Evolutionary conservation across 306 rosid genomes (phyloP), one percentile per base, ranked within the genome.

Genomic region (Hylodesmum podocarpum): DNA sequence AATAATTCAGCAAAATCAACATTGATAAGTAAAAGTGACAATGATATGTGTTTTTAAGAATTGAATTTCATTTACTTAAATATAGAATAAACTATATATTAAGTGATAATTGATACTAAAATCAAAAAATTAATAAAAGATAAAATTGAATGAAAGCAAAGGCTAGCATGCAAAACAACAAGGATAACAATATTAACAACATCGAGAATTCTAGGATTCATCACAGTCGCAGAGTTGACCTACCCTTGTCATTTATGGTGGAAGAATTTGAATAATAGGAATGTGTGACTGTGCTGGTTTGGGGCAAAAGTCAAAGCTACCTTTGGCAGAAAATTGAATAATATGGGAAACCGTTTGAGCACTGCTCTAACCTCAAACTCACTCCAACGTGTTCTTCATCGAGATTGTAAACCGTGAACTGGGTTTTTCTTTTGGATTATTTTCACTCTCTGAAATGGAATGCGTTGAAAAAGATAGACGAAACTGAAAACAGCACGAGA

Each of bases 141-240:
- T 24, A 8, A n/a, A 16, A 43, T 0, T 14, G 39, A 13, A 13
- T 72, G 36, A 37, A 21, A 6, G 2, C n/a, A 4, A 57, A 9
- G 5, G 34, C 11, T 58, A 31, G 18, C 66, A 58, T 58, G 66
- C 66, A 61, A 61, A 61, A 61, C 24, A 61, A 61, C 8, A 62
- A 29, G 36, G 21, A 5, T 61, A 31, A 15, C 33, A 24, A 8
- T 9, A 73, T 14, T 43, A 49, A 43, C 28, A 65, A 24, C 40
- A 75, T 44, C 66, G 55, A 64, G 76, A 77, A 73, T 70, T 78
- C 75, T 79, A 72, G 91, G 90, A 83, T 68, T 85, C 73, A 39
- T 82, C 83, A 51, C 82, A 84, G 59, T 33, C 44, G n/a, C 25
- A 67, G 89, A 82, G 89, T 91, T 89, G 96, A 89, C 90, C 86